Conservation (phyloP, 257 asterid genomes). For the Paraleonurus japonicus region DNA sequence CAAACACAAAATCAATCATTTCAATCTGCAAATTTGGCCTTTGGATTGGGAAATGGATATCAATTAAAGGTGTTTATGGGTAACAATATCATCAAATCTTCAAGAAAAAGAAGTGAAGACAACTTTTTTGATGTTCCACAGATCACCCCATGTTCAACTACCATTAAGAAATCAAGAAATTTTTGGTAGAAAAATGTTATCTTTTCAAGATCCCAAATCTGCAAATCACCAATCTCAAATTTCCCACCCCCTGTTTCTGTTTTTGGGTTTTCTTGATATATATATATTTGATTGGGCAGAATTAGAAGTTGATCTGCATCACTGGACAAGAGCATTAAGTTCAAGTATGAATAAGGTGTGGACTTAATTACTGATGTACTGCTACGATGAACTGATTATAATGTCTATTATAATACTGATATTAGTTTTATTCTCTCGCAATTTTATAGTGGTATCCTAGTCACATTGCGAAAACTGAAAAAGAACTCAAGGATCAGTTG, state of each 20-base stretch:
- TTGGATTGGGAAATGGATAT: constrained; percentile 42
- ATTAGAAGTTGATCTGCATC: constrained; percentile 68
- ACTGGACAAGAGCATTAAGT: constrained; percentile 77
- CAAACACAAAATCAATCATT: constrained; percentile 38
- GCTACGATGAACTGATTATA: constrained; percentile 8
- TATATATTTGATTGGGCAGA: constrained; percentile 70
- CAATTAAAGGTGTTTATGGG: constrained; percentile 30
- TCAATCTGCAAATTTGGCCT: constrained; percentile 28
- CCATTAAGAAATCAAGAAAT: constrained; percentile 50
- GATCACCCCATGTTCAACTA: constrained; percentile 48
- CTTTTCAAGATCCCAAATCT: background rate
- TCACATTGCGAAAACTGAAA: constrained; percentile 92
- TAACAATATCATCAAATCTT: constrained; percentile 31
- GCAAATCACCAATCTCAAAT: constrained; percentile 1
- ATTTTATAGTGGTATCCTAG: constrained; percentile 91
- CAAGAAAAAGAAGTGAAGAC: constrained; percentile 54
- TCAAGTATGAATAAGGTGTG: constrained; percentile 66
- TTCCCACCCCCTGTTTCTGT: no score
- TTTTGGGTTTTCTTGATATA: no score
- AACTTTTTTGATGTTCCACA: constrained; percentile 77
- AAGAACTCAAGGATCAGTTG: constrained; percentile 89
- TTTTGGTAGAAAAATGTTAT: constrained; percentile 31
- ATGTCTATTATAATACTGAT: constrained; percentile 11
- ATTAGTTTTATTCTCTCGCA: constrained; percentile 24
- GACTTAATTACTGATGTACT: constrained; percentile 24